Percentiles rank a stretch among this genome's conserved stretches.
Conservation (phyloP, 257 asterid genomes). For the Solanum pennellii region DNA sequence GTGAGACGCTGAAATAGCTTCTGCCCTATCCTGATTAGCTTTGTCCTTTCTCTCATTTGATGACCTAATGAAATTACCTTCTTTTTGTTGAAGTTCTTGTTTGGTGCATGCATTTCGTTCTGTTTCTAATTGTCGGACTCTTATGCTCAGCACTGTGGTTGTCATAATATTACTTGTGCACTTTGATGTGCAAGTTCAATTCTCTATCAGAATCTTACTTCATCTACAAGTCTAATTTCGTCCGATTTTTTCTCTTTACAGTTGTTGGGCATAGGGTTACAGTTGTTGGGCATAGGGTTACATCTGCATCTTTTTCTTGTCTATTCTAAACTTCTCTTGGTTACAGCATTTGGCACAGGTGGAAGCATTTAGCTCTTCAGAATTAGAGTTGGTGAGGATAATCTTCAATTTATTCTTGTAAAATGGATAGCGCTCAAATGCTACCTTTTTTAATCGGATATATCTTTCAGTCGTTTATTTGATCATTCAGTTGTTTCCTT, state of each 20-base stretch:
- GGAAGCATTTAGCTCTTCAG: conserved; percentile 57
- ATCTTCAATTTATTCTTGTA: background rate
- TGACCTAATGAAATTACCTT: background rate
- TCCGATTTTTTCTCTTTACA: background rate
- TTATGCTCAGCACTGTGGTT: background rate
- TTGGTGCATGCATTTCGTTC: background rate
- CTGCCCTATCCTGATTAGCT: background rate
- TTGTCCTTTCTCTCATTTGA: background rate
- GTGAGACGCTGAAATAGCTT: conserved; percentile 30
- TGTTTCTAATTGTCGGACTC: background rate
- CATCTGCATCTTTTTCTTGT: background rate
- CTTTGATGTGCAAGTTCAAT: background rate
- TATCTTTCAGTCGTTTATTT: background rate
- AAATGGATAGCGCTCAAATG: background rate
- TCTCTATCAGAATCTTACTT: background rate
- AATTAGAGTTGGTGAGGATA: conserved; percentile 69
- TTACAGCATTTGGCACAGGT: conserved; percentile 71
- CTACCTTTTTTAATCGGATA: background rate
- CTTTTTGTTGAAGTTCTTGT: background rate
- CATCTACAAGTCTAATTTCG: background rate
- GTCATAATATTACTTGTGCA: background rate
- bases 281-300: background rate
- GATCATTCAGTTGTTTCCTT: background rate
- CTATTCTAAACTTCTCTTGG: background rate
- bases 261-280: no score